Percentiles rank a stretch among this genome's conserved stretches.
Conservation (phyloP, 2,329 filamentous ascomycete genomes). For the Penicillium sp. region DNA sequence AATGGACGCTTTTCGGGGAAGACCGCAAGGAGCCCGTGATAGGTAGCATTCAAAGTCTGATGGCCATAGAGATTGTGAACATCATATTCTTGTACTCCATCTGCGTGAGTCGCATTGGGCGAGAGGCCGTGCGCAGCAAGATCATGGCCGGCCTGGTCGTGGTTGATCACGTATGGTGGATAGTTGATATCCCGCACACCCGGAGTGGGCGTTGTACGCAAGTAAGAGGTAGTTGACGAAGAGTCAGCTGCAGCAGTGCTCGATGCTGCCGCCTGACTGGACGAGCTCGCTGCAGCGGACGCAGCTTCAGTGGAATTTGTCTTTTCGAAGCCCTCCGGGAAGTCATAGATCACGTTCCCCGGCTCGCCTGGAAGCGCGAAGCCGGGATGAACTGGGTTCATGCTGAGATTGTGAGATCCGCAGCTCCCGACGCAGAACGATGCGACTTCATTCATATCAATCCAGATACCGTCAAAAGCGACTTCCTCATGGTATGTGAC, state of each 20-base stretch:
- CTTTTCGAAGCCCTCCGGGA: constrained; percentile 63
- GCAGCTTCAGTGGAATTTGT: constrained; percentile 64
- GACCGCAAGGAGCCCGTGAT: constrained; percentile 60
- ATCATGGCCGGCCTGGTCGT: constrained; percentile 58
- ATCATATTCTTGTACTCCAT: constrained; percentile 71
- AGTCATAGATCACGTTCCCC: constrained; percentile 54
- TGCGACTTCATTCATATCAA: constrained; percentile 58
- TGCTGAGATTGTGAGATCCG: constrained; percentile 56
- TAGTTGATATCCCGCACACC: constrained; percentile 63
- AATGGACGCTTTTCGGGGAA: constrained; percentile 68
- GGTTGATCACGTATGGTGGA: constrained; percentile 71
- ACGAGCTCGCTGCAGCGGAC: constrained; percentile 51
- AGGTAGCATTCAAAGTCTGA: constrained; percentile 70
- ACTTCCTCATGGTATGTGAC: constrained; percentile 49
- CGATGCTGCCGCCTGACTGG: constrained; percentile 46
- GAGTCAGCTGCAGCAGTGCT: constrained; percentile 29
- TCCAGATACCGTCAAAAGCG: constrained; percentile 52
- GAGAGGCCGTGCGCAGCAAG: constrained; percentile 66
- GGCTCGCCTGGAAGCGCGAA: constrained; percentile 61
- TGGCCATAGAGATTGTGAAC: constrained; percentile 74
- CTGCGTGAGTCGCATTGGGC: constrained; percentile 70
- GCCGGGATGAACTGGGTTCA: constrained; percentile 63
- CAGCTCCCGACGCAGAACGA: constrained; percentile 68
- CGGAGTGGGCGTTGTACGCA: constrained; percentile 56
- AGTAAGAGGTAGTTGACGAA: constrained; percentile 44